These are phyloP conservation scores for Chrysosporium keratinophilum DNA, from an alignment of 2,329 filamentous ascomycete species.

Conservation along the genomic window DNA sequence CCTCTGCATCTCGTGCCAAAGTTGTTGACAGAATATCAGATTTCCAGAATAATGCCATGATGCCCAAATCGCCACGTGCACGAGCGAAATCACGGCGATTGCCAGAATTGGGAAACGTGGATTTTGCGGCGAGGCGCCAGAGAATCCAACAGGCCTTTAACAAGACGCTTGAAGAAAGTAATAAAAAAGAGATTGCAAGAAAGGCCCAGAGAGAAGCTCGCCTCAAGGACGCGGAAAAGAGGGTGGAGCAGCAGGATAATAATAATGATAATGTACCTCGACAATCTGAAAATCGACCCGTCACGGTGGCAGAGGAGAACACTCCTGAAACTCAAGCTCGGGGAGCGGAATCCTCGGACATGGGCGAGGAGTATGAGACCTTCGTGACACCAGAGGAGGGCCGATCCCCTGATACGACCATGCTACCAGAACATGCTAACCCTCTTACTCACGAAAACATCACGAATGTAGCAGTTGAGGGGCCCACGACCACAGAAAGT, in stretches of 20 bases:
- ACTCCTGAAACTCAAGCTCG: not conserved
- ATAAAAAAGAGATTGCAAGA: conserved; percentile 43
- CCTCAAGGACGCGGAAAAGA: conserved; percentile 13
- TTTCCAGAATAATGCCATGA: conserved; percentile 30
- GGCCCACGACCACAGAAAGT: not conserved
- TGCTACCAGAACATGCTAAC: not conserved
- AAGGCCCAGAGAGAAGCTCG: conserved; percentile 39
- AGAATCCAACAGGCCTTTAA: conserved; percentile 77
- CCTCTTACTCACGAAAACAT: not conserved
- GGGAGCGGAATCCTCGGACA: not conserved
- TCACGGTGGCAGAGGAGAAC: not conserved
- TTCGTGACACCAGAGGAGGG: conserved; percentile 18
- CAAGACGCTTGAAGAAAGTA: conserved; percentile 64
- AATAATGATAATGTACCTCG: too few species aligned
- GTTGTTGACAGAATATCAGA: conserved; percentile 48
- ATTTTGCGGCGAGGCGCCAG: conserved; percentile 72
- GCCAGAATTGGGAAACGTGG: conserved; percentile 61
- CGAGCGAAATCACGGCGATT: conserved; percentile 33
- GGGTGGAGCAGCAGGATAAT: conserved; percentile 4
- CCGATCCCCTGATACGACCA: conserved; percentile 13
- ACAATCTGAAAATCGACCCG: not conserved
- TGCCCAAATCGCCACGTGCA: conserved; percentile 23
- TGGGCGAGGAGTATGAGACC: conserved; percentile 11
- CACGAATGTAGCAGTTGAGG: not conserved
- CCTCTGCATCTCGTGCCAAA: conserved; percentile 58